Evolutionary conservation across 352 stramenopile genomes (phyloP).

Genomic region (Phytopythium boreale): DNA sequence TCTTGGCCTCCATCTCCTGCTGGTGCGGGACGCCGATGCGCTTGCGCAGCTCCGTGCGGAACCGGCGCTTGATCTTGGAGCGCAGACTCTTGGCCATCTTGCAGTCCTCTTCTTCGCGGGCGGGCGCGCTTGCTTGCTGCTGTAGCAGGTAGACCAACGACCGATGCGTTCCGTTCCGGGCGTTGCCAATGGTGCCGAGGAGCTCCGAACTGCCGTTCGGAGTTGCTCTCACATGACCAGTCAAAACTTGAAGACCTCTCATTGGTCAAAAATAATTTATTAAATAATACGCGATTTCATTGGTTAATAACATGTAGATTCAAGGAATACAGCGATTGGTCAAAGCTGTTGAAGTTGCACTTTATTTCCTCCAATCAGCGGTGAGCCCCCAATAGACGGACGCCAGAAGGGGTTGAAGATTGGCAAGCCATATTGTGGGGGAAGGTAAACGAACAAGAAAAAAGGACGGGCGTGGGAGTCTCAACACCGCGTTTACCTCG

Average conservation of each 20-base stretch:
- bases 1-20: slow-evolving; percentile 65
- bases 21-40: slow-evolving; percentile 77
- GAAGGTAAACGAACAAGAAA: background rate
- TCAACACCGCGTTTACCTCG: slow-evolving; percentile 3
- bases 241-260: background rate
- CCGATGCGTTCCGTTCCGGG: background rate
- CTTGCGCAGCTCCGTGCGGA: slow-evolving; percentile 83
- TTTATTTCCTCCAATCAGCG: slow-evolving; percentile 1
- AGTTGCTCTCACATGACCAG: slow-evolving; percentile 5
- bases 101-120: slow-evolving; percentile 10
- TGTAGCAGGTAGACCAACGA: background rate
- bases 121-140: slow-evolving; percentile 6
- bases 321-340: background rate
- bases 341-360: background rate
- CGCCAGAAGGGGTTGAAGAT: slow-evolving; percentile 7
- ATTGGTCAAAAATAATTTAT: background rate
- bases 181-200: background rate
- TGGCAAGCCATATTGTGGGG: background rate
- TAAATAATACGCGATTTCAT: background rate
- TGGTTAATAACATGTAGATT: background rate
- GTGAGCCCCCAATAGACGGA: background rate
- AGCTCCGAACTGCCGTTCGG: background rate
- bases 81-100: slow-evolving; percentile 85
- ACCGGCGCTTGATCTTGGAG: slow-evolving; percentile 90
- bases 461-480: background rate